Conservation (phyloP, 306 rosid species). For the Glycine tomentella region DNA sequence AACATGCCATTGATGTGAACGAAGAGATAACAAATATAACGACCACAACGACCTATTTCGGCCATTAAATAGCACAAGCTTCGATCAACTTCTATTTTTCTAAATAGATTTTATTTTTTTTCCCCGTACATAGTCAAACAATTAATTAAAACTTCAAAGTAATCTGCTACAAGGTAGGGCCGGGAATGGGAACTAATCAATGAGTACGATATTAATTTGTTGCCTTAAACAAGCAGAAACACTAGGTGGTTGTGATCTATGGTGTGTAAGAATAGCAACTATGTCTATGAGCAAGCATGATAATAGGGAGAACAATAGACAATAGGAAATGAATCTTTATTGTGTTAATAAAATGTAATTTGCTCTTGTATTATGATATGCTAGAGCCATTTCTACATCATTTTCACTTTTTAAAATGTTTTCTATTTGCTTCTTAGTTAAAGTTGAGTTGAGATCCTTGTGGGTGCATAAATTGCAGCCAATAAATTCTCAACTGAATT, state of each 20-base stretch:
- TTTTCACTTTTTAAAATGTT: background rate
- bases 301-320: background rate
- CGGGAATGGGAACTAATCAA: background rate
- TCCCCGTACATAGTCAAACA: background rate
- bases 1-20: no score
- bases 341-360: no score
- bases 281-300: background rate
- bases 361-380: background rate
- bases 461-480: slow-evolving; percentile 10
- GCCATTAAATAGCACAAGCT: slow-evolving; percentile 36
- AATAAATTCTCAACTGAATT: slow-evolving; percentile 23
- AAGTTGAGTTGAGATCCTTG: background rate
- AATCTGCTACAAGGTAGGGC: background rate
- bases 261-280: background rate
- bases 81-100: background rate
- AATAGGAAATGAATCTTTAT: background rate
- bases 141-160: background rate
- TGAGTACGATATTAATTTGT: background rate
- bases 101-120: background rate
- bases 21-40: no score
- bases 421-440: background rate
- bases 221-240: background rate
- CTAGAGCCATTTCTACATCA: background rate
- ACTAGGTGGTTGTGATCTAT: slow-evolving; percentile 5
- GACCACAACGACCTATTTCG: slow-evolving; percentile 9